phyloP scores from a whole-genome alignment of 208 protist genomes.

The Endotrypanum monterogeii region DNA sequence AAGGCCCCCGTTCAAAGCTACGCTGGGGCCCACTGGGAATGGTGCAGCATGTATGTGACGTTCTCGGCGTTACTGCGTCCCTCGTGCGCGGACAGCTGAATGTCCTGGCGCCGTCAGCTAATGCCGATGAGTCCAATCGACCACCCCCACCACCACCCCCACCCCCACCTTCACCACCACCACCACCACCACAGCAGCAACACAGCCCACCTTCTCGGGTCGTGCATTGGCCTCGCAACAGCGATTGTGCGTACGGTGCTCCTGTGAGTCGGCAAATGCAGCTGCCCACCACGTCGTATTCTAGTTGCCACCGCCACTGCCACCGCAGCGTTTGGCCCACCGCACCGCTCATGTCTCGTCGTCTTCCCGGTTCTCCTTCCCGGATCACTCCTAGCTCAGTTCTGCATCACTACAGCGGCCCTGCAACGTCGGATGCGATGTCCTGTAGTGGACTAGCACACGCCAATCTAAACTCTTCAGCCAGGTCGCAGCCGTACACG shows the following conservation, averaged over 20 bases:
- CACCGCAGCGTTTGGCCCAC: background rate
- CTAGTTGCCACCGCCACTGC: background rate
- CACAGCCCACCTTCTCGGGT: background rate
- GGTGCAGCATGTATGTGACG: slow-evolving; percentile 58
- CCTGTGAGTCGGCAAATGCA: background rate
- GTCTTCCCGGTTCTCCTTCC: background rate
- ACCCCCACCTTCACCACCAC: too few species aligned
- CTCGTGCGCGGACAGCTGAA: slow-evolving; percentile 59
- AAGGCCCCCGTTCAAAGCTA: background rate
- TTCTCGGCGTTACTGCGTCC: slow-evolving; percentile 63
- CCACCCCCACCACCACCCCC: slow-evolving; percentile 12
- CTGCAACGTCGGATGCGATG: background rate
- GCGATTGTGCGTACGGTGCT: background rate
- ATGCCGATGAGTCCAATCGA: background rate
- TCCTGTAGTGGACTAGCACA: background rate
- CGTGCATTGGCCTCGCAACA: background rate
- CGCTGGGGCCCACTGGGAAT: slow-evolving; percentile 35
- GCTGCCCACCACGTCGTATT: background rate
- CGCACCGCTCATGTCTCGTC: background rate
- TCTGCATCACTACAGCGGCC: too few species aligned
- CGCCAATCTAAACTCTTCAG: background rate
- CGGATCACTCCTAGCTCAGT: background rate
- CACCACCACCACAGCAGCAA: slow-evolving; percentile 9
- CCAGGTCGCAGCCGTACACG: background rate
- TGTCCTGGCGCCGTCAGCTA: slow-evolving; percentile 30